phyloP scores from a whole-genome alignment of 2,329 filamentous ascomycete genomes.

The Clarireedia monteithiana region DNA sequence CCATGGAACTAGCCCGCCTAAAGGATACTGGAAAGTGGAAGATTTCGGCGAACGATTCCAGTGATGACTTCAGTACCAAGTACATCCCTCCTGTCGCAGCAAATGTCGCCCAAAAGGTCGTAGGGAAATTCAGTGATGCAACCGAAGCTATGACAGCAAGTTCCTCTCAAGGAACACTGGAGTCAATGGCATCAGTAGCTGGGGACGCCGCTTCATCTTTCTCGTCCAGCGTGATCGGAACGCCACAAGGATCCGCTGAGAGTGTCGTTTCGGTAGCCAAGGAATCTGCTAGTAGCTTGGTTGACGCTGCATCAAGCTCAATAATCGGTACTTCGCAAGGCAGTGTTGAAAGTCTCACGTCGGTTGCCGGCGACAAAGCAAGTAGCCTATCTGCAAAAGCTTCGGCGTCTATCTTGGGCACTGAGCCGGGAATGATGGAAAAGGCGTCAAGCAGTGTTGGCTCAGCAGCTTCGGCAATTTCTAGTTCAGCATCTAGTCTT shows the following conservation, averaged over 20 bases:
- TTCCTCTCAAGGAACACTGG: conserved; percentile 20
- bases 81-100: conserved; percentile 51
- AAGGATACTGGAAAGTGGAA: conserved; percentile 86
- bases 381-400: conserved; percentile 21
- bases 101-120: conserved; percentile 30
- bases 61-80: conserved; percentile 70
- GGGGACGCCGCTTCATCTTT: conserved; percentile 18
- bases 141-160: conserved; percentile 22
- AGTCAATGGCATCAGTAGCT: conserved; percentile 22
- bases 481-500: conserved; percentile 19
- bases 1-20: conserved; percentile 69
- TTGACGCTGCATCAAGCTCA: conserved; percentile 25
- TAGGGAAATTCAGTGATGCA: conserved; percentile 22
- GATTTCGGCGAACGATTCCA: conserved; percentile 63
- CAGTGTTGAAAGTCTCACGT: conserved; percentile 22
- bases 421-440: conserved; percentile 19
- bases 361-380: conserved; percentile 16
- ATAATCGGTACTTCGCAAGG: conserved; percentile 23
- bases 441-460: conserved; percentile 25
- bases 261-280: conserved; percentile 30
- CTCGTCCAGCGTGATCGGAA: conserved; percentile 20
- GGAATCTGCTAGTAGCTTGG: conserved; percentile 21
- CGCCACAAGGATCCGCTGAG: conserved; percentile 26
- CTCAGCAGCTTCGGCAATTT: conserved; percentile 22
- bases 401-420: conserved; percentile 21